phyloP scores from a whole-genome alignment of 371 early-diverging fungal genomes.

The Nematocida ironsii region DNA sequence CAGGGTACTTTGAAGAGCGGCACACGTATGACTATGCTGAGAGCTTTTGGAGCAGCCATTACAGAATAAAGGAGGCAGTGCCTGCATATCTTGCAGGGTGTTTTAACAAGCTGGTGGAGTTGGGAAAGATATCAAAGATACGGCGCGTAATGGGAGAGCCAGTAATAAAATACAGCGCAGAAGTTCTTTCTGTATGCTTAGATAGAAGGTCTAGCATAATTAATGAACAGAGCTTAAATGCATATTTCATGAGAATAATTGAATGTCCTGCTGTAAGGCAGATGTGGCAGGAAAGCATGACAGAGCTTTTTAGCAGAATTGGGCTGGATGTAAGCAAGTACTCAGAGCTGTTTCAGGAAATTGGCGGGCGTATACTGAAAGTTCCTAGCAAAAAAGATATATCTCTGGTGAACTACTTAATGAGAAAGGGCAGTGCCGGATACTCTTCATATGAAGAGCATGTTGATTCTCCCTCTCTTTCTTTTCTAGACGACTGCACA shows the following conservation, averaged over 20 bases:
- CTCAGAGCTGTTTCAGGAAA: slow-evolving; percentile 25
- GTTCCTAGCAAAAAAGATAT: slow-evolving; percentile 28
- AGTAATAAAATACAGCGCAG: neutral
- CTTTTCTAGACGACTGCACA: slow-evolving; percentile 40
- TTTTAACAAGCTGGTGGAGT: neutral
- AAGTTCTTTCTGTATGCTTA: slow-evolving; percentile 3
- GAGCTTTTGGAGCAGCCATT: slow-evolving; percentile 55
- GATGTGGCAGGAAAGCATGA: slow-evolving; percentile 15
- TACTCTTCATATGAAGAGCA: slow-evolving; percentile 21
- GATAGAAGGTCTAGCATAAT: neutral
- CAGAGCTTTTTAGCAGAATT: slow-evolving; percentile 7
- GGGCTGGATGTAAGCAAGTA: slow-evolving; percentile 31
- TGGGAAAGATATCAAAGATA: slow-evolving; percentile 51
- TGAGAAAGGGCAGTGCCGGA: slow-evolving; percentile 3
- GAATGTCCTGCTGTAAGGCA: neutral
- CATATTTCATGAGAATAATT: neutral
- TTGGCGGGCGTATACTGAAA: slow-evolving; percentile 17
- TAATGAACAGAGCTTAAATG: neutral
- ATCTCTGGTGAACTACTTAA: slow-evolving; percentile 35
- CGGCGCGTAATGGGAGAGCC: neutral
- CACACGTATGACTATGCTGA: slow-evolving; percentile 29
- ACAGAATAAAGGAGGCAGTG: slow-evolving; percentile 5
- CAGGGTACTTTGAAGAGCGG: slow-evolving; percentile 41
- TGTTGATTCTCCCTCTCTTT: slow-evolving; percentile 26
- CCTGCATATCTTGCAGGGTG: slow-evolving; percentile 14